Evolutionary conservation across 768 basidiomycete genomes (phyloP).

Genomic region (Lentinula boryana): DNA sequence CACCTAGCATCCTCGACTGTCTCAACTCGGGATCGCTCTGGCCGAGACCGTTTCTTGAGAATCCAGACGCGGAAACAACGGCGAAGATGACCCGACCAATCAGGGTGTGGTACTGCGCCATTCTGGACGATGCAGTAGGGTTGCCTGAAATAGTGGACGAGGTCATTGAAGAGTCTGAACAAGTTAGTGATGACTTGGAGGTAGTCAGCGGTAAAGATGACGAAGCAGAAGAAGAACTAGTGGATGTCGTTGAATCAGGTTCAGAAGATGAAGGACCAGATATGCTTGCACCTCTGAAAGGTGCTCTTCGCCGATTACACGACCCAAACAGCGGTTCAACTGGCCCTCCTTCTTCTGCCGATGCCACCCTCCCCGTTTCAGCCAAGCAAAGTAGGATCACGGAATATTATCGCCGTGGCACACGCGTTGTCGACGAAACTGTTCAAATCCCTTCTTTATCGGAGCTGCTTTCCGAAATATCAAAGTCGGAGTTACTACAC

Average conservation of each 20-base stretch:
- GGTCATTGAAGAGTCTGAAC: constrained; percentile 14
- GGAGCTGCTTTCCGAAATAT: constrained; percentile 37
- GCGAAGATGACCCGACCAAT: constrained; percentile 57
- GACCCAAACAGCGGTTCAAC: constrained; percentile 28
- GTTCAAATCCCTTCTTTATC: constrained; percentile 45
- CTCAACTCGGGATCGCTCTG: constrained; percentile 62
- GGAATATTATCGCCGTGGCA: constrained; percentile 47
- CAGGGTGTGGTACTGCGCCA: constrained; percentile 59
- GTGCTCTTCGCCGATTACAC: constrained; percentile 57
- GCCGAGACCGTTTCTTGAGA: constrained; percentile 71
- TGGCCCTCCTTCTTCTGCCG: constrained; percentile 23
- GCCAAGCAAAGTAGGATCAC: constrained; percentile 12
- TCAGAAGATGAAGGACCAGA: constrained; percentile 46
- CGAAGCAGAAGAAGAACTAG: constrained; percentile 56
- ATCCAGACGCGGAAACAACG: constrained; percentile 69
- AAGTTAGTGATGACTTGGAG: constrained; percentile 10
- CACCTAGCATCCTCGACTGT: constrained; percentile 52
- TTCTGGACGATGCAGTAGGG: constrained; percentile 65
- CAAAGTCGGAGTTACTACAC: constrained; percentile 16
- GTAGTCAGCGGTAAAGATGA: constrained; percentile 18
- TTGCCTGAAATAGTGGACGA: constrained; percentile 29
- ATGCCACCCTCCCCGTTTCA: constrained; percentile 21
- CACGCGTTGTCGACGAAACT: constrained; percentile 53
- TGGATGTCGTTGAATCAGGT: constrained; percentile 64
- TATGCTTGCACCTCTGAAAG: constrained; percentile 62